Evolutionary conservation across 2,329 filamentous ascomycete species (phyloP).

Genomic region (Sarocladiaceae sp.): DNA sequence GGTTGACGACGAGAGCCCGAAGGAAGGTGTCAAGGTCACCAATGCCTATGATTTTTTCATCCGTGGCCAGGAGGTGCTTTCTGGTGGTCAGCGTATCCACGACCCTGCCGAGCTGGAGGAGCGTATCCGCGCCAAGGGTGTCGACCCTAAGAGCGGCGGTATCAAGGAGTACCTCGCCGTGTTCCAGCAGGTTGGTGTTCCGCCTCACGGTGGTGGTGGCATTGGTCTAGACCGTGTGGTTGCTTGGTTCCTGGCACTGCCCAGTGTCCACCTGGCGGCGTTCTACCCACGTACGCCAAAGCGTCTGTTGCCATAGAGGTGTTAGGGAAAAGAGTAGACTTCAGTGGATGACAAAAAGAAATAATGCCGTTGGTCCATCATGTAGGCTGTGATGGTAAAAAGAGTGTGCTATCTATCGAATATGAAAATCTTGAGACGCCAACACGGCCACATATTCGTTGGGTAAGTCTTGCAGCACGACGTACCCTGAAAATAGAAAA

Average conservation of each 20-base stretch:
- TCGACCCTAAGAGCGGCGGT: constrained; percentile 69
- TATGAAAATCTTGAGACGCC: too few species aligned
- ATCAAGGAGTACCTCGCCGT: constrained; percentile 88
- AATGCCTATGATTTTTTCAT: constrained; percentile 82
- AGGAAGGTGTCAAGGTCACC: constrained; percentile 40
- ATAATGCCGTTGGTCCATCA: too few species aligned
- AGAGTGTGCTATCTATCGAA: too few species aligned
- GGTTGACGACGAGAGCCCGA: constrained; percentile 62
- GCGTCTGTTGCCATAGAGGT: constrained; percentile 45
- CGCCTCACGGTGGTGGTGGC: constrained; percentile 86
- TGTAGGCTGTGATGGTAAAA: too few species aligned
- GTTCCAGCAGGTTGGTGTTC: constrained; percentile 75
- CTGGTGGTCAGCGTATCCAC: constrained; percentile 89
- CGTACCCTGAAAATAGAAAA: too few species aligned
- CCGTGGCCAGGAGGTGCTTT: constrained; percentile 87
- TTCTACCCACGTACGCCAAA: constrained; percentile 59
- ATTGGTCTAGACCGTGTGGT: constrained; percentile 88
- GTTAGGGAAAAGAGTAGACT: background rate
- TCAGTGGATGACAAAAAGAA: background rate
- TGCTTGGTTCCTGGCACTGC: constrained; percentile 56
- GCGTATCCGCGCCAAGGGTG: constrained; percentile 72
- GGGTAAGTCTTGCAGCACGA: too few species aligned
- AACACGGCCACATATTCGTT: too few species aligned
- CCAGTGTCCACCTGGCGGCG: constrained; percentile 53
- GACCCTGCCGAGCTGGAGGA: constrained; percentile 70